Base-by-base conservation (phyloP, 2,329 filamentous ascomycete species). In the Cercospora brassicicola region DNA sequence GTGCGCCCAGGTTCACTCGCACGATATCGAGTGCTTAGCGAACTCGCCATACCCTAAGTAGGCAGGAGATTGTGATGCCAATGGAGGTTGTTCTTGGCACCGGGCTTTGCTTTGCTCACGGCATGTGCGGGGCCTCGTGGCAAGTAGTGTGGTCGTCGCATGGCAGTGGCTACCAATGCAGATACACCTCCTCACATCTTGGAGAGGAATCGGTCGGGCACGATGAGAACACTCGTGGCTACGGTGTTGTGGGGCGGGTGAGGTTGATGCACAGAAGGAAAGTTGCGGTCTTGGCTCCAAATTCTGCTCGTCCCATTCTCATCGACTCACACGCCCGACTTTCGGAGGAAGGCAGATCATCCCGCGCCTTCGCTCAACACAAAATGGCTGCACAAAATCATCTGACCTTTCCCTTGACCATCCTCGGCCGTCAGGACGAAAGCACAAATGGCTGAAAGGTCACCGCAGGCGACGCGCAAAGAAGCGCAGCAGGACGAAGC, bases 271-370 rank as follows among this genome's bases (percentile, higher is more conserved):
- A 51, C 18, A 26, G 53, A 15, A 56, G 53, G 10, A 5, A 36
- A 59, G 55, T 59, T 36, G 30, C 11, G 30, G 11, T 59, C 55
- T 18, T 36, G 55, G 55, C 55, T 18, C 31, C 5, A 59, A 59
- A 59, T 59, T 57, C 48, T 59, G 28, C 28, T 36, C 48, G 48
- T 26, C 18, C 18, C 48, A 11, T 53, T 53, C n/a, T 13, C 28
- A 20, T 59, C 55, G 31, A 59, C 55, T 55, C 48, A 23, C 30
- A 20, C 28, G 28, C n/a, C 55, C 55, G 30, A 23, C 55, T 33
- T 33, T 59, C 55, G 55, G 55, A 59, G 55, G 15, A 59, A 18
- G 28, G 28, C 55, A 59, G 55, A 59, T 59, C 55, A 59, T 59
- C 55, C 55, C 55, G 13, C 55, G 55, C 55, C 15, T 26, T 33